Base-by-base conservation (phyloP, 2,329 filamentous ascomycete genomes). In the Raffaelea deltoideospora region DNA sequence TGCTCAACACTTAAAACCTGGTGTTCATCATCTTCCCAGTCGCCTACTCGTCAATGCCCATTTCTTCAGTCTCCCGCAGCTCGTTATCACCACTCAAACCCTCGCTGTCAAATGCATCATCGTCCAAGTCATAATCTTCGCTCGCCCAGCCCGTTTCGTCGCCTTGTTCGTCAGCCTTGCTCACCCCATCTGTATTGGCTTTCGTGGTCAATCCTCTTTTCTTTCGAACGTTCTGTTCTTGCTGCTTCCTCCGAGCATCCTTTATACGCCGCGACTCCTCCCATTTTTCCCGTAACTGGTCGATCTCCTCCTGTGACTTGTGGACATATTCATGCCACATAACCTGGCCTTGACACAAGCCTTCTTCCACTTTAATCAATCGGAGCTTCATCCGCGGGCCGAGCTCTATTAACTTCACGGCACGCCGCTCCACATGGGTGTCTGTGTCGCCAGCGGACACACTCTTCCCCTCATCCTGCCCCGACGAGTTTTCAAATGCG, bases 311-410 rank as follows among this genome's bases (percentile, higher is more conserved):
- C 47, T 75, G 75, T 7, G 74, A 76, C 67, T 98, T 98, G 53
- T 79, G 73, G 37, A 96, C 76, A 53, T 85, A 92, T 53, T 95
- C 86, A 56, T 98, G 90, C 90, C 90, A 98, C 81, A 98, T 83
- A 39, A 94, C 72, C 54, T 85, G 90, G 34, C 90, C 90, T 20
- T 72, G 70, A 50, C 86, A 95, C 7, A 96, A 59, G 2, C 88
- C 90, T 48, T 98, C 90, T 53, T 98, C 90, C 5, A 98, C 87
- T 62, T 98, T 98, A 38, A 85, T 87, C 59, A 98, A 65, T 23
- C 88, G 76, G 29, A 98, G 62, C 42, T 74, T 79, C 80, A 98
- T 79, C 37, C 90, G 75, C 2, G 90, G 90, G 0, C 90, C 90
- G 1, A 98, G 63, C 59, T 98, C 90, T 4, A 93, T 78, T 7